phyloP scores from a whole-genome alignment of 768 basidiomycete species.

The Boletus rubroflammeus region DNA sequence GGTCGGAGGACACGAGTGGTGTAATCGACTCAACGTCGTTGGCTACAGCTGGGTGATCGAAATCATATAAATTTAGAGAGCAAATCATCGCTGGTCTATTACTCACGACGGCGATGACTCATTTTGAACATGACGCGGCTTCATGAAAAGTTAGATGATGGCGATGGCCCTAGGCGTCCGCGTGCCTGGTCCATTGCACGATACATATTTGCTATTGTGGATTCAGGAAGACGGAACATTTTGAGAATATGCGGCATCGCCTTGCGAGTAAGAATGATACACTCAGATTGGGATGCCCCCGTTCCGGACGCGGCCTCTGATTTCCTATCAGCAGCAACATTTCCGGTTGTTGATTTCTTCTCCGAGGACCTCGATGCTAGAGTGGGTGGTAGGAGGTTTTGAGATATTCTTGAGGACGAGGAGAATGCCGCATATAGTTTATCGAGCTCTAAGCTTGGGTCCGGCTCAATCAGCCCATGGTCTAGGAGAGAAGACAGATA shows the following conservation, averaged over 20 bases:
- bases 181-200: slow-evolving; percentile 63
- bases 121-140: neutral
- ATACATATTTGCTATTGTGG: slow-evolving; percentile 48
- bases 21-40: slow-evolving; percentile 7
- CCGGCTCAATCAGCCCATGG: slow-evolving; percentile 51
- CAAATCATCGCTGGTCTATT: slow-evolving; percentile 8
- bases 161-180: slow-evolving; percentile 25
- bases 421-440: slow-evolving; percentile 43
- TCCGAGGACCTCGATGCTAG: slow-evolving; percentile 10
- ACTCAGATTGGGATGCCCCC: slow-evolving; percentile 15
- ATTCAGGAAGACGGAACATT: slow-evolving; percentile 43
- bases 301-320: neutral
- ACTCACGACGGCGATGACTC: slow-evolving; percentile 7
- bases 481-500: slow-evolving; percentile 62
- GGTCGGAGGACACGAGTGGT: neutral
- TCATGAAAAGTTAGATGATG: slow-evolving; percentile 2
- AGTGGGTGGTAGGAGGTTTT: slow-evolving; percentile 7
- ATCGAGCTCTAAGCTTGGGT: slow-evolving; percentile 54
- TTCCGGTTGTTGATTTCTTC: neutral
- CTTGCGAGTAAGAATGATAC: slow-evolving; percentile 47
- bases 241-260: slow-evolving; percentile 51
- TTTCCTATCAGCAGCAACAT: neutral
- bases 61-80: slow-evolving; percentile 2
- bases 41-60: neutral
- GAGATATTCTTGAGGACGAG: slow-evolving; percentile 14